Evolutionary conservation across 371 early-diverging fungal genomes (phyloP).

Genomic region (Furculomyces boomerangus): DNA sequence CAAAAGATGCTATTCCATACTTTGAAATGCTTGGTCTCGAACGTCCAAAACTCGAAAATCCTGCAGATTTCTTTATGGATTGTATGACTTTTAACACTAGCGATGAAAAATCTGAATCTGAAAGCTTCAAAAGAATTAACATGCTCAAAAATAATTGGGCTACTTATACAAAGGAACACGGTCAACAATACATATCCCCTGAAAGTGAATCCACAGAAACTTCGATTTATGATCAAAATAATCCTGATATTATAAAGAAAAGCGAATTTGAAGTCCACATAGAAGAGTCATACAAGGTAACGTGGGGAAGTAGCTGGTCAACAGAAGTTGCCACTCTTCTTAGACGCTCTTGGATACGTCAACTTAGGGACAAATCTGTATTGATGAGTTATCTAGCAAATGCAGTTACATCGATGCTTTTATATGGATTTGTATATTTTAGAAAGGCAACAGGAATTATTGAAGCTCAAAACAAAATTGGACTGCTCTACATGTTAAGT

Average conservation of each 20-base stretch:
- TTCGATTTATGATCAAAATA: background rate
- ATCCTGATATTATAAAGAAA: slow-evolving; percentile 1
- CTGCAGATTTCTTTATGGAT: slow-evolving; percentile 39
- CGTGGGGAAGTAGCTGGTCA: slow-evolving; percentile 11
- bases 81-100: slow-evolving; percentile 19
- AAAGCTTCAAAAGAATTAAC: slow-evolving; percentile 13
- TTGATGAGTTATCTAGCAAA: slow-evolving; percentile 6
- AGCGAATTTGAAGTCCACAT: background rate
- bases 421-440: slow-evolving; percentile 22
- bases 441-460: slow-evolving; percentile 11
- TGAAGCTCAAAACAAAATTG: slow-evolving; percentile 20
- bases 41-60: slow-evolving; percentile 27
- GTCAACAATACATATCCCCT: background rate
- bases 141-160: slow-evolving; percentile 10
- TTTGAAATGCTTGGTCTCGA: slow-evolving; percentile 35
- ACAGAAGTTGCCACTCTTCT: slow-evolving; percentile 11
- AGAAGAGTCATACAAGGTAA: background rate
- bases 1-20: slow-evolving; percentile 24
- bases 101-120: slow-evolving; percentile 5
- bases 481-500: slow-evolving; percentile 13
- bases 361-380: slow-evolving; percentile 10
- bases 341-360: slow-evolving; percentile 17
- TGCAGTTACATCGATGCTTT: slow-evolving; percentile 7
- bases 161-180: background rate
- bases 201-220: background rate